phyloP scores from a whole-genome alignment of 2,329 filamentous ascomycete genomes.

The Ophiostoma perfectum region DNA sequence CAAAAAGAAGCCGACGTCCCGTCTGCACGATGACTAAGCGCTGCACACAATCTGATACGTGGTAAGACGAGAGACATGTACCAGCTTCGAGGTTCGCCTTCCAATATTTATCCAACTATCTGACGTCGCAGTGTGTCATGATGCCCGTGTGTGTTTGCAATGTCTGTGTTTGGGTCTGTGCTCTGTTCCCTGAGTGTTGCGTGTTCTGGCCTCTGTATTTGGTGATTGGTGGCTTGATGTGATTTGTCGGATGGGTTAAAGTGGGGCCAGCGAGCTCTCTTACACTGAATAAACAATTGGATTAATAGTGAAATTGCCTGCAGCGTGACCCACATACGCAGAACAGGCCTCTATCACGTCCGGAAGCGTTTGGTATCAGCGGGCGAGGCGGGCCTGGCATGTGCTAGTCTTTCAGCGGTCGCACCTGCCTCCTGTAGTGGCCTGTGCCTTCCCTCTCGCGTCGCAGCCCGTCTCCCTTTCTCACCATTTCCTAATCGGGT shows the following conservation, averaged over 20 bases:
- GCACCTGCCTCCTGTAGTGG: not conserved
- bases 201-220: not conserved
- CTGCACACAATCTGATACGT: too few relatives aligned
- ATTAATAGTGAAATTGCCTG: too few relatives aligned
- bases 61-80: too few relatives aligned
- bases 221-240: not conserved
- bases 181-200: not conserved
- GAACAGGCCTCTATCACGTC: not conserved
- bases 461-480: not conserved
- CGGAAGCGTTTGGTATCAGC: conserved; percentile 4
- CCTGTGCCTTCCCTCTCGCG: not conserved
- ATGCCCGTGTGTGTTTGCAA: not conserved
- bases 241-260: not conserved
- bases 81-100: too few relatives aligned
- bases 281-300: too few relatives aligned
- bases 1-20: too few relatives aligned
- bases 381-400: not conserved
- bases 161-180: conserved; percentile 5
- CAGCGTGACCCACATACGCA: not conserved
- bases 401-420: too few relatives aligned
- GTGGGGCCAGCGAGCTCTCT: too few relatives aligned
- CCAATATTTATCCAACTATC: not conserved
- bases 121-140: not conserved
- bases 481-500: conserved; percentile 22
- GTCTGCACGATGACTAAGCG: too few relatives aligned